Conservation (phyloP, 140 eudicot genomes). For the Senecio squalidus region DNA sequence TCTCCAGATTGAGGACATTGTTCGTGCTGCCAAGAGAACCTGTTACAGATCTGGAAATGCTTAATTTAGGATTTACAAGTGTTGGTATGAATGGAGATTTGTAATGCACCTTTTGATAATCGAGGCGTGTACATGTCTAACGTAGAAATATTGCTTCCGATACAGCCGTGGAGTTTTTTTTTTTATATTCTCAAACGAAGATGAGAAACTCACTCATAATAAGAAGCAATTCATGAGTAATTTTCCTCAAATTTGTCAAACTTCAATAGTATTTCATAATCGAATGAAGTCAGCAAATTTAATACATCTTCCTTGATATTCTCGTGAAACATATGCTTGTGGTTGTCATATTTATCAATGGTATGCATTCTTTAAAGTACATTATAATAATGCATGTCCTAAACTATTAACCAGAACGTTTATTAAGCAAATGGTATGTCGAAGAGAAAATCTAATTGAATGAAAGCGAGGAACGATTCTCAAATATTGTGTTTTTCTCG, state of each 20-base stretch:
- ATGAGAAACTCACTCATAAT: background rate
- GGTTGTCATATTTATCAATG: no score
- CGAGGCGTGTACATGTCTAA: background rate
- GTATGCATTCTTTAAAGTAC: no score
- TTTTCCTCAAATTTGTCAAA: no score
- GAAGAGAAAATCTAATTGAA: no score
- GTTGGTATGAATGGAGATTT: background rate
- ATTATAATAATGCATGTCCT: no score
- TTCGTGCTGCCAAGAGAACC: constrained; percentile 46
- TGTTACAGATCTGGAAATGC: constrained; percentile 63
- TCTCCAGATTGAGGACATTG: constrained; percentile 57
- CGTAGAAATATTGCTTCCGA: background rate
- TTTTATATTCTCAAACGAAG: background rate
- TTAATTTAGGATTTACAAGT: background rate
- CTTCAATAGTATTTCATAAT: background rate
- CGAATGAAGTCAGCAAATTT: background rate
- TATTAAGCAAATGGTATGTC: no score
- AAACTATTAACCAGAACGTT: no score
- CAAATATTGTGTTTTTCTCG: no score
- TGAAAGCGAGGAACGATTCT: no score
- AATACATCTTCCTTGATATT: no score
- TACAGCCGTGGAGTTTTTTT: background rate
- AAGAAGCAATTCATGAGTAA: background rate
- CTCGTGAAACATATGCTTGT: no score
- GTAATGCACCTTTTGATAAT: background rate